A percentile compares a stretch with the other conserved stretches of the same genome.
Conservation (phyloP, 345 rosid species). For the Corymbia maculata region DNA sequence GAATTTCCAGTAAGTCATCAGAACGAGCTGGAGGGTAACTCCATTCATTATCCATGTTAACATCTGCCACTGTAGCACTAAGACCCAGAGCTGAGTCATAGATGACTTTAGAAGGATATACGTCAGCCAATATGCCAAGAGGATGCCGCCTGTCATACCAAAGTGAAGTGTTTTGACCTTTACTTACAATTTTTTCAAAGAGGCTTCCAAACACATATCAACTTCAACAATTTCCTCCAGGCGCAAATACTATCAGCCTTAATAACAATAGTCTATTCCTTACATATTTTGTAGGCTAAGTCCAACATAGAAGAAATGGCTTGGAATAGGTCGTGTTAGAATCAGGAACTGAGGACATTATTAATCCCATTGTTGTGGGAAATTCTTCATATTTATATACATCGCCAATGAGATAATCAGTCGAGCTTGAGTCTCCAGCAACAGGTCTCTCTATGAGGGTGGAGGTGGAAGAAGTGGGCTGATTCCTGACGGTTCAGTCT, state of each 20-base stretch:
- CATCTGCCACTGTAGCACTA: neutral
- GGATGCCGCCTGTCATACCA: neutral
- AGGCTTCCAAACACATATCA: neutral
- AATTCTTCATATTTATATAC: conserved; percentile 43
- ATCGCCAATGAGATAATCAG: conserved; percentile 87
- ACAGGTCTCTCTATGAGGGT: conserved; percentile 49
- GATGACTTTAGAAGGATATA: neutral
- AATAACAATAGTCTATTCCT: neutral
- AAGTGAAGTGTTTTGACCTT: neutral
- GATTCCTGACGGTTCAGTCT: conserved; percentile 15
- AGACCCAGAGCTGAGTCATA: neutral
- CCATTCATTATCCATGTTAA: neutral
- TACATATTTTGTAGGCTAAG: neutral
- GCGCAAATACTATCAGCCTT: no score
- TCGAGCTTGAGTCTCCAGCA: conserved; percentile 20
- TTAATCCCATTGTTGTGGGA: conserved; percentile 13
- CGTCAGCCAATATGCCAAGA: neutral
- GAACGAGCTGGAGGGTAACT: neutral
- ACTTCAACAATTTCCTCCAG: neutral
- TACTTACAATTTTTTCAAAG: neutral
- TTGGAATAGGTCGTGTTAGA: conserved; percentile 23
- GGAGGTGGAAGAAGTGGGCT: conserved; percentile 73
- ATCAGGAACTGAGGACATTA: conserved; percentile 13
- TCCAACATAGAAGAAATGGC: neutral
- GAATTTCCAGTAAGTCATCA: neutral